Base-by-base conservation (phyloP, 202 grass and related monocot species). In the Musa balbisiana region DNA sequence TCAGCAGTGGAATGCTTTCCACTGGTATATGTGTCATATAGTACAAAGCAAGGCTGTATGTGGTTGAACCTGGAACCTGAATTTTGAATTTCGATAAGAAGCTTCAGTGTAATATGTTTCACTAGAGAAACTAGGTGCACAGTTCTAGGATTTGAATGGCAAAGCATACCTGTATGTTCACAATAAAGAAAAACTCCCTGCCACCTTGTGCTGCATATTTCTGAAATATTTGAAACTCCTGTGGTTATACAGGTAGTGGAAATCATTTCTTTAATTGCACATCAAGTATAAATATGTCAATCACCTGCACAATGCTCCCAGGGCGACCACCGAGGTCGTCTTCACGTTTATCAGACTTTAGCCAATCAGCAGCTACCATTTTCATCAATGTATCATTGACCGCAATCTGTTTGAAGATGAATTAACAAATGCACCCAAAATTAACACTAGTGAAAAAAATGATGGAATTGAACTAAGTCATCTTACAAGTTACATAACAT, bases 301-400 rank as follows among this genome's bases (percentile, higher is more conserved):
- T 83, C 83, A 99, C 95, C 89, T 95, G 95, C 69, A 99, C 91
- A 71, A 99, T 55, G n/a, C 91, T 88, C 3, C 91, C 95, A 71
- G 87, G 81, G 43, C 89, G 91, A 73, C 95, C 87, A 68, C 84
- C 80, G 67, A 99, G 84, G 86, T 99, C 89, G 84, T 99, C 95
- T 83, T 99, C 91, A 64, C 91, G 95, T 54, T 90, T 99, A 82
- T 99, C 83, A 76, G 95, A 99, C 54, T 90, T 89, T 85, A 99
- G 88, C 95, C 95, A 99, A 78, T 99, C 91, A 71, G 88, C 95
- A 72, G 90, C 95, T 55, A 99, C 85, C 95, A 99, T 94, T 87
- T 94, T 87, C 95, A 99, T 99, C 80, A 94, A 82, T 62, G 95
- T 99, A 85, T 52, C 88, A 82, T 85, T 85, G 75, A 91, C 95